Conservation (phyloP, 306 rosid species). For the Acacia acuminata region DNA sequence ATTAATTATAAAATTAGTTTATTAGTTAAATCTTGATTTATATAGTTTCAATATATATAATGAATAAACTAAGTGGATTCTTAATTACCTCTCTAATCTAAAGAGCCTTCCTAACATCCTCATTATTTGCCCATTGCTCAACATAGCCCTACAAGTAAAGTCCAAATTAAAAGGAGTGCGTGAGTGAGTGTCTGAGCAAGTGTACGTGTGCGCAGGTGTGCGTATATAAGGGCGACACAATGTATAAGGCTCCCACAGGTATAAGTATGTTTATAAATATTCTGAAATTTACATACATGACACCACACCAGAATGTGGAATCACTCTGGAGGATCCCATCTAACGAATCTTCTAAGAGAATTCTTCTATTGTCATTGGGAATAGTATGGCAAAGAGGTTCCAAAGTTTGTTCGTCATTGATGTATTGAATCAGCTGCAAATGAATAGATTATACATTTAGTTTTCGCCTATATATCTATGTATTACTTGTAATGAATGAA, state of each 20-base stretch:
- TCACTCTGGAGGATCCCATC: neutral
- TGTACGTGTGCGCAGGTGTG: too few relatives aligned
- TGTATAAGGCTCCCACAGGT: too few relatives aligned
- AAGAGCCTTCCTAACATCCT: slow-evolving; percentile 35
- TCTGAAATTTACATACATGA: neutral
- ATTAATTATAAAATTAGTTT: neutral
- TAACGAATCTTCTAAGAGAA: neutral
- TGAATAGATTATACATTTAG: neutral
- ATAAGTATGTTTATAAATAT: neutral
- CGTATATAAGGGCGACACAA: too few relatives aligned
- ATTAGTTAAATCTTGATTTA: neutral
- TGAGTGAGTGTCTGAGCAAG: too few relatives aligned
- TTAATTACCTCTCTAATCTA: slow-evolving; percentile 29
- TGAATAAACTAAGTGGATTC: neutral
- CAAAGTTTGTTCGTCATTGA: neutral
- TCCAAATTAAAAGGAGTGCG: neutral
- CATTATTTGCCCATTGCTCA: slow-evolving; percentile 31
- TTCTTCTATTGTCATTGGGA: neutral
- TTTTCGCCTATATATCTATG: neutral
- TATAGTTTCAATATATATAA: neutral
- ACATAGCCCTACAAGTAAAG: neutral
- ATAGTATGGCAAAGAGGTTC: neutral
- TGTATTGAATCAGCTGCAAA: slow-evolving; percentile 18
- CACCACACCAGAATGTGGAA: slow-evolving; percentile 20
- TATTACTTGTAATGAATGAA: neutral